Base-by-base conservation (phyloP, 306 rosid genomes). In the Pyrus communis region DNA sequence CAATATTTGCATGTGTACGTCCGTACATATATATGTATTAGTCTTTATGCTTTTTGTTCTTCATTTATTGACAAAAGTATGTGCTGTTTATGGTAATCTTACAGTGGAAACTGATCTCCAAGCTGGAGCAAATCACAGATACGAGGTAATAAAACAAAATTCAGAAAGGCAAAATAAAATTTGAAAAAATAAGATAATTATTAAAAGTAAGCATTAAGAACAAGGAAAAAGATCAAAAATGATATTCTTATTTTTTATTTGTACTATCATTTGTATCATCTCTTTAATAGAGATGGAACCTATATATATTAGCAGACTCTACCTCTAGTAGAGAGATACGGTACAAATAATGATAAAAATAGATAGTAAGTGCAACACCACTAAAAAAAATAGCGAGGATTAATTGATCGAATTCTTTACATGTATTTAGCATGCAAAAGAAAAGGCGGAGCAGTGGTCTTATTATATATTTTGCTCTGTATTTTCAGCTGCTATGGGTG, bases 101-200 rank as follows among this genome's bases (percentile, higher is more conserved):
- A 35, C 86, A 93, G 97, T 93, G 96, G 94, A 93, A 86, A 93
- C 97, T 82, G 98, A 93, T 84, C 86, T 93, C 52, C 98, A 93
- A 86, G 98, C 98, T 17, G 97, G 97, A 80, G 93, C 97, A 51
- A 79, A 77, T 67, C 91, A 93, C 73, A 45, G 81, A 86, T 93
- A 82, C 30, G 93, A 93, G 97, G 98, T 93, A 91, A 35, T 9
- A 51, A 35, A 13, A 61, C 5, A 14, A 62, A 62, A 45, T 10
- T 49, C 15, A 49, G 54, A 49, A 55, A 25, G 7, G 18, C 7
- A 7, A 30, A 57, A 25, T 1, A 3, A 14, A 57, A 2, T 21
- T 21, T 21, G 25, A 21, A 57, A 17, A 21, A 57, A 10, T 1
- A 57, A 21, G 25, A 21, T 5, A 57, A 8, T 3, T 57, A 22